Evolutionary conservation across 768 basidiomycete species (phyloP), one percentile per base, ranked within the genome.

Genomic region (Cystofilobasidium bisporidii): DNA sequence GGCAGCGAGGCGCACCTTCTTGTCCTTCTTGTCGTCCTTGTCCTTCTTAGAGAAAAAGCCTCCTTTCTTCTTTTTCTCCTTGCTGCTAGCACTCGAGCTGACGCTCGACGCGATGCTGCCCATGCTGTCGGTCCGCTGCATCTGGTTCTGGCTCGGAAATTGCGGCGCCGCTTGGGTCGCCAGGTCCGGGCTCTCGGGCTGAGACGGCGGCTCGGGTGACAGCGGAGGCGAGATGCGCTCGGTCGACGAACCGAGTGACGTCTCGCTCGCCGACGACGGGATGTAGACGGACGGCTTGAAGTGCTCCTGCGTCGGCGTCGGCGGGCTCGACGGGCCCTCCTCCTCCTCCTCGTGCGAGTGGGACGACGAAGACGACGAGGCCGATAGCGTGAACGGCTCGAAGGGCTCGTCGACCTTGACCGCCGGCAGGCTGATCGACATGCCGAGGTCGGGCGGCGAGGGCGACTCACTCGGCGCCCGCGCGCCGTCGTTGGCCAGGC

Each of bases 21-120:
- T 83, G 71, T 86, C 74, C 64, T 74, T 74, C 61, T 72, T 71
- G 17, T 67, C 69, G 41, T 72, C 71, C 47, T 74, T 74, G 32
- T 56, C 53, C 30, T 41, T 53, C 36, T 45, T 57, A 62, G 71
- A 64, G 73, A 77, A 69, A 71, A 73, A 28, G 70, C 75, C 50
- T 65, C 71, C 64, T 30, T 74, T 76, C 71, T 74, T 73, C 62
- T 76, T 73, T 70, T 77, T 77, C 55, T 73, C 73, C 70, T 76
- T 76, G 56, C 33, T 47, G 20, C 48, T 53, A 32, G 22, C 28
- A 4, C 12, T 60, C 15, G 64, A 58, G 45, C 14, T 28, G 12
- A 38, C 26, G 53, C 61, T 68, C 1, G 53, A 56, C 40, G 41
- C 32, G 9, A 26, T 28, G 56, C 67, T 68, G 41, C 50, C 32